phyloP scores from a whole-genome alignment of 2,329 filamentous ascomycete species.

The Alternaria tenuissima region DNA sequence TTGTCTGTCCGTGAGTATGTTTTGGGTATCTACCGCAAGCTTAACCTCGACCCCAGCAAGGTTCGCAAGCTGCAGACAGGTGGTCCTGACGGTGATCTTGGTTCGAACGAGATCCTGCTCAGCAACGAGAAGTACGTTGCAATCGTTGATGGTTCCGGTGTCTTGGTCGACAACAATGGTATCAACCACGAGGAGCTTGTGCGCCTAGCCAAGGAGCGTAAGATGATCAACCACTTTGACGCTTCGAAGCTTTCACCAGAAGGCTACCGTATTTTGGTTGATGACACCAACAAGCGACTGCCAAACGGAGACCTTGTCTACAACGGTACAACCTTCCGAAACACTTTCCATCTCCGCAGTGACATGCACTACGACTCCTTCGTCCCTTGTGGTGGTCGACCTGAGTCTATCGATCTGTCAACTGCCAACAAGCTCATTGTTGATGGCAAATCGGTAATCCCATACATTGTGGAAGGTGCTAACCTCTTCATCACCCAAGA shows the following conservation, averaged over 20 bases:
- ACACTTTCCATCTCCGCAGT: slow-evolving; percentile 91
- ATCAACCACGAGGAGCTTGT: slow-evolving; percentile 84
- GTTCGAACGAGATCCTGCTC: slow-evolving; percentile 96
- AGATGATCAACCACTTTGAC: slow-evolving; percentile 91
- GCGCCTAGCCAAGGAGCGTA: slow-evolving; percentile 83
- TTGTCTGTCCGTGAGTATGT: slow-evolving; percentile 96
- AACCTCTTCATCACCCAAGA: slow-evolving; percentile 99
- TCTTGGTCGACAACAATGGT: slow-evolving; percentile 91
- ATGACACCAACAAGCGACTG: slow-evolving; percentile 87
- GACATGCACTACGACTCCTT: slow-evolving; percentile 81
- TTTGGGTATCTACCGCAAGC: slow-evolving; percentile 94
- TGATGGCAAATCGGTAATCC: slow-evolving; percentile 85
- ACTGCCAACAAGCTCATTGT: slow-evolving; percentile 88
- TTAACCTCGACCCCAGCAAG: slow-evolving; percentile 83
- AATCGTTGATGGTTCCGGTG: slow-evolving; percentile 95
- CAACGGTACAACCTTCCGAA: slow-evolving; percentile 96
- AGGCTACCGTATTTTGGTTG: slow-evolving; percentile 90
- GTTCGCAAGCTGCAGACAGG: slow-evolving; percentile 97
- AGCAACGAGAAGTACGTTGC: slow-evolving; percentile 95
- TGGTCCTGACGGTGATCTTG: slow-evolving; percentile 94
- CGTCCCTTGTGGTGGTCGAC: slow-evolving; percentile 94
- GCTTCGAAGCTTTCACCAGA: slow-evolving; percentile 82
- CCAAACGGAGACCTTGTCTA: slow-evolving; percentile 85
- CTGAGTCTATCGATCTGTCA: slow-evolving; percentile 93
- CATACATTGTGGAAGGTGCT: slow-evolving; percentile 96